Base-by-base conservation (phyloP, 306 rosid genomes). In the Hylodesmum podocarpum region DNA sequence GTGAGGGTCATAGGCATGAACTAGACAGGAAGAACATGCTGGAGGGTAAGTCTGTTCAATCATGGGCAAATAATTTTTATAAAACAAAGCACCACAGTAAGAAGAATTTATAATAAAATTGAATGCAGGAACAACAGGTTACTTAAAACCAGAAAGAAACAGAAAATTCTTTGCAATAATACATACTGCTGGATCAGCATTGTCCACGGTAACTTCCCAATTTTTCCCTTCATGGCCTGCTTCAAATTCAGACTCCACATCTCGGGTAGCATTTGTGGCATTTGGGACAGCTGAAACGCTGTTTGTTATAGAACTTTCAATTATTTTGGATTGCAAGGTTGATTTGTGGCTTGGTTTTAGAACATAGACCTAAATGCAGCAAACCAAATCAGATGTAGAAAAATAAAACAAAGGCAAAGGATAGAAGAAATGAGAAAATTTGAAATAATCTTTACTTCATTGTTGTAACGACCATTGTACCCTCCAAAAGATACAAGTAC, bases 271-370 rank as follows among this genome's bases (percentile, higher is more conserved):
- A 86, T 86, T 91, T 31, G 97, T 90, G 63, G 77, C 89, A 84
- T 91, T 83, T 36, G 59, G 89, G 66, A 86, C 80, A 28, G 92
- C 92, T 55, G 92, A 85, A 78, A 87, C 91, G 84, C 93, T 88
- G 81, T 82, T 96, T 1, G 90, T 91, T 63, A 86, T 80, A 13
- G 86, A 84, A 69, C 79, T 91, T 77, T 80, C 91, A 24, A 63
- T 80, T 82, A 86, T 81, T 83, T 90, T 90, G 59, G 97, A 80
- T 81, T 82, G 98, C 91, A 91, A 79, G 78, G 90, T 88, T 41
- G 93, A 91, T 86, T 88, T 94, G 87, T 90, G 97, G 89, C 98
- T 94, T 72, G 96, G 97, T 85, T 90, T 94, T 55, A 94, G 96
- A 85, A 91, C 89, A 51, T 87, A 85, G 76, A 91, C 93, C 98